A percentile compares a stretch with the other conserved stretches of the same genome.
Conservation (phyloP, 257 asterid species). For the Hygrophila difformis region DNA sequence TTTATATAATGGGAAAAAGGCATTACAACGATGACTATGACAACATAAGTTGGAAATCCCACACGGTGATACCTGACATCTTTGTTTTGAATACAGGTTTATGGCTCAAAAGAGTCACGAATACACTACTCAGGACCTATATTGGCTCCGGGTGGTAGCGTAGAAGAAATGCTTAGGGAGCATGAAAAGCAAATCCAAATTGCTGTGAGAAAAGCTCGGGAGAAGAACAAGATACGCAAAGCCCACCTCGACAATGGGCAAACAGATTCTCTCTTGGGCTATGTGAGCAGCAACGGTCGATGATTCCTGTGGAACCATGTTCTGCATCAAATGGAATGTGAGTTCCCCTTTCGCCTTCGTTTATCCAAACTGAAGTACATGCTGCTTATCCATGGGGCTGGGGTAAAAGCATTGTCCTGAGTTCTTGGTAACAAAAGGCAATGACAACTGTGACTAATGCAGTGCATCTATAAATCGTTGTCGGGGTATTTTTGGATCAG, state of each 20-base stretch:
- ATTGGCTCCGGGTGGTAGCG: conserved; percentile 51
- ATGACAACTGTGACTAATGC: too few relatives aligned
- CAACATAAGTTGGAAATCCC: too few relatives aligned
- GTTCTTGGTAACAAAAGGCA: too few relatives aligned
- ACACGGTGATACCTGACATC: background rate
- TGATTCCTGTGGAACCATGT: background rate
- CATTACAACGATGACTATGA: too few relatives aligned
- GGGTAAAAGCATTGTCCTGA: too few relatives aligned
- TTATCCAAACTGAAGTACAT: too few relatives aligned
- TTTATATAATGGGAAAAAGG: too few relatives aligned
- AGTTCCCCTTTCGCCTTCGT: too few relatives aligned
- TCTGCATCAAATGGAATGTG: conserved; percentile 15
- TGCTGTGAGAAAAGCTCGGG: conserved; percentile 82
- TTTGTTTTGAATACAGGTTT: conserved; percentile 24
- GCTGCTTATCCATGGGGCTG: too few relatives aligned
- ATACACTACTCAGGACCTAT: conserved; percentile 82
- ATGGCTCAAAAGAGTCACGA: conserved; percentile 36
- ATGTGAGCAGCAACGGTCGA: conserved; percentile 40
- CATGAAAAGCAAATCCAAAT: conserved; percentile 71
- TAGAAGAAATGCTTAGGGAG: conserved; percentile 80
- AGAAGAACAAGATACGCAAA: conserved; percentile 40
- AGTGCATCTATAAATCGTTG: too few relatives aligned
- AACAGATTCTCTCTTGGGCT: conserved; percentile 54
- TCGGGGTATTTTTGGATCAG: too few relatives aligned
- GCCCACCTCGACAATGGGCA: conserved; percentile 39